Base-by-base conservation (phyloP, 2,329 filamentous ascomycete genomes). In the Paecilomyces sp. region DNA sequence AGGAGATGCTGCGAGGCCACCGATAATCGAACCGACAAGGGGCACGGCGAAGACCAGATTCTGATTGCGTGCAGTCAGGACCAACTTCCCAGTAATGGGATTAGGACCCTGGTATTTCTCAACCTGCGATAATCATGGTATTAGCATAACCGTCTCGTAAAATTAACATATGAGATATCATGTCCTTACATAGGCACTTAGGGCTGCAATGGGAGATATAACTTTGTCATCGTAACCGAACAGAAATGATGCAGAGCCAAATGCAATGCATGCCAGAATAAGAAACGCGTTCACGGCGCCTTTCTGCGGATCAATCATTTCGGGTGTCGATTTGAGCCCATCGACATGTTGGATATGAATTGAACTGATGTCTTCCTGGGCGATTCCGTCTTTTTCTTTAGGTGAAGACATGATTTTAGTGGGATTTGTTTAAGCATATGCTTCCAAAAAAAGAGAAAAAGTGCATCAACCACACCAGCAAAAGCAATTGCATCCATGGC, bases 21-120 rank as follows among this genome's bases (percentile, higher is more conserved):
- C 72, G 13, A 73, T 18, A 22, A 72, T 67, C 3, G 72, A 71
- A 4, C 71, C 72, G 24, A 75, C 70, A 22, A 76, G 66, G 9
- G 73, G 74, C 4, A 75, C 63, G 6, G 71, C 72, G 51, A 76
- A 67, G 51, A 76, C 59, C 15, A 76, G 61, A 56, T 72, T 67
- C 31, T 74, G 72, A 50, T 76, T 76, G 24, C 66, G 69, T 4
- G 72, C 72, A 8, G 68, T 70, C 7, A 72, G 63, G 25, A 65
- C 63, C 8, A 64, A 64, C n/a, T 56, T 60, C 12, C 65, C 66
- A 5, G 66, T 65, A 3, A 55, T 60, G 11, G 64, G 64, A 47
- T 71, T 67, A 18, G 60, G 62, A n/a, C 70, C 70, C 65, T 72
- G 70, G n/a, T 66, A 72, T 50, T 65, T 68, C 31, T 62, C 62